Evolutionary conservation across 495 filamentous ascomycete species (phyloP).

Genomic region (Penicillium herquei): DNA sequence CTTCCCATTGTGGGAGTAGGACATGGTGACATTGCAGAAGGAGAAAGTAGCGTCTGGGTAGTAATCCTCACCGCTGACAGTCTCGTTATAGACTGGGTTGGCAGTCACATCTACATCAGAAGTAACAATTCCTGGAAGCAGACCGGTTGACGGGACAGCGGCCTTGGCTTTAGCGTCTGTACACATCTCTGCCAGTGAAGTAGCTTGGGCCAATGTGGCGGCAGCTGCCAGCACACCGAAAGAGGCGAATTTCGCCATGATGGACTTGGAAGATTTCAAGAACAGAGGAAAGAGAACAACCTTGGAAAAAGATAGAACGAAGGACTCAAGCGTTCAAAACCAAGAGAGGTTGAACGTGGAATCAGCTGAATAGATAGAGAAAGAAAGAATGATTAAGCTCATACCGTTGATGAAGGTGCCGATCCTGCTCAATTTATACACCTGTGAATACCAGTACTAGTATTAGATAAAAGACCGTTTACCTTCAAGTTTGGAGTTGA

Average conservation of each 20-base stretch:
- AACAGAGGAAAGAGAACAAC: not conserved
- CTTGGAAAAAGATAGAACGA: too few relatives aligned
- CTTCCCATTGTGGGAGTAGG: constrained; percentile 40
- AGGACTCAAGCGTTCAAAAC: too few relatives aligned
- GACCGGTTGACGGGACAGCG: too few relatives aligned
- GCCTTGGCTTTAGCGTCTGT: too few relatives aligned
- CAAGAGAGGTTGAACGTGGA: too few relatives aligned
- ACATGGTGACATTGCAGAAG: constrained; percentile 48
- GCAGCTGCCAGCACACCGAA: not conserved
- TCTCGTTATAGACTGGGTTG: constrained; percentile 8
- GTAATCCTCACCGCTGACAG: constrained; percentile 15
- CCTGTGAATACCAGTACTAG: too few relatives aligned
- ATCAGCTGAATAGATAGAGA: not conserved
- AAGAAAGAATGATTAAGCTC: too few relatives aligned
- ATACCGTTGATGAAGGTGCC: not conserved
- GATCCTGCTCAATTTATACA: not conserved
- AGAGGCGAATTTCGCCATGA: not conserved
- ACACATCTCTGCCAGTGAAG: too few relatives aligned
- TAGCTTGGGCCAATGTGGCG: constrained; percentile 17
- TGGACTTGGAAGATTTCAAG: not conserved
- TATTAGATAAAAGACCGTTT: not conserved
- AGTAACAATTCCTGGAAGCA: too few relatives aligned
- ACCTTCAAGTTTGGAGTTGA: too few relatives aligned
- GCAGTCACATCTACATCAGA: not conserved
- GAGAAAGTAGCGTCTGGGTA: constrained; percentile 16